phyloP scores from a whole-genome alignment of 225 moss, liverwort and hornwort species.

The Neckera pumila region DNA sequence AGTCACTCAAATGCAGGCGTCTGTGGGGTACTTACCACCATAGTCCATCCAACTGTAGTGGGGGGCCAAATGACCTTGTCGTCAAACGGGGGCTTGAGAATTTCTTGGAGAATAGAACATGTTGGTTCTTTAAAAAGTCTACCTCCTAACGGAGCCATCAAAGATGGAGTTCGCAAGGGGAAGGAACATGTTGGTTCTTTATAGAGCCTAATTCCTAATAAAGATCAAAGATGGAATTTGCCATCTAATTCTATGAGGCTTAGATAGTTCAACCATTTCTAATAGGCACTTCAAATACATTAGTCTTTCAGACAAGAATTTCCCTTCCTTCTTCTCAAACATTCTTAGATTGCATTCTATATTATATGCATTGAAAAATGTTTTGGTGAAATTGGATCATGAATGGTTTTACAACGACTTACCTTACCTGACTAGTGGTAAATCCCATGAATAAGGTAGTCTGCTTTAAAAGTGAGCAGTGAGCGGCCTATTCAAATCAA shows the following conservation, averaged over 20 bases:
- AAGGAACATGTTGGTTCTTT: background rate
- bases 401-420: too few species aligned
- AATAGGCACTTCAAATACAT: too few species aligned
- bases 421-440: background rate
- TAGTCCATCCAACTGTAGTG: background rate
- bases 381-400: background rate
- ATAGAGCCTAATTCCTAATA: background rate
- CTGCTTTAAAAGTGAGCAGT: too few species aligned
- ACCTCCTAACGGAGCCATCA: too few species aligned
- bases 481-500: too few species aligned
- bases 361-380: too few species aligned
- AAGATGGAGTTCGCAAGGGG: too few species aligned
- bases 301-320: accelerated
- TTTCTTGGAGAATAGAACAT: accelerated
- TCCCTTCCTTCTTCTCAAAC: background rate
- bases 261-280: too few species aligned
- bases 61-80: background rate
- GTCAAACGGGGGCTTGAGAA: accelerated
- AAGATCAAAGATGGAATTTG: accelerated
- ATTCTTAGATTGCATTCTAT: accelerated
- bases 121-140: too few species aligned
- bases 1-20: accelerated
- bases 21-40: accelerated
- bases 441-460: background rate
- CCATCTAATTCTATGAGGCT: too few species aligned